Evolutionary conservation across 305 asterid species (phyloP).

Genomic region (Plantago coronopus): DNA sequence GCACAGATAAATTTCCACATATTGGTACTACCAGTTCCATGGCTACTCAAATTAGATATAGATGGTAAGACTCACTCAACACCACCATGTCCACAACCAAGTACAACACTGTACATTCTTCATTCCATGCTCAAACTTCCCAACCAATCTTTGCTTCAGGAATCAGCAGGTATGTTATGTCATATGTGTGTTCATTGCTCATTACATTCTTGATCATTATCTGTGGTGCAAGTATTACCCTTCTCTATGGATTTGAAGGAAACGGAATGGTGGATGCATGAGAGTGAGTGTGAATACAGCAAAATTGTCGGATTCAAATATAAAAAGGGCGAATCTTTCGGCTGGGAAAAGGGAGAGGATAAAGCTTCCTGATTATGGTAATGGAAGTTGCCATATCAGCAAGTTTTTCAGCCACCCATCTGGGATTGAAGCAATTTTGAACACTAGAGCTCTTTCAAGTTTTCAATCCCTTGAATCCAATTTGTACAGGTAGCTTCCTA

Average conservation of each 20-base stretch:
- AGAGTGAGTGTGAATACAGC: constrained; percentile 31
- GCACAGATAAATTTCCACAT: too few relatives aligned
- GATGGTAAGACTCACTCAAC: not conserved
- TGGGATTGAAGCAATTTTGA: constrained; percentile 70
- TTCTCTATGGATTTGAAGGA: constrained; percentile 25
- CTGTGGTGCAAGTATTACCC: constrained; percentile 14
- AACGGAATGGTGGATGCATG: constrained; percentile 33
- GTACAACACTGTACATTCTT: constrained; percentile 21
- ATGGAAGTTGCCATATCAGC: constrained; percentile 41
- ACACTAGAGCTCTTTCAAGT: constrained; percentile 62
- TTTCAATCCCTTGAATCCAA: constrained; percentile 62
- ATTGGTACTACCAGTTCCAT: too few relatives aligned
- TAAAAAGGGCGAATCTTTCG: constrained; percentile 57
- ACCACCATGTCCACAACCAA: constrained; percentile 33
- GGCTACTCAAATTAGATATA: not conserved
- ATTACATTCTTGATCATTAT: constrained; percentile 9
- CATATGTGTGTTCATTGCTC: not conserved
- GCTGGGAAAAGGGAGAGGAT: constrained; percentile 69
- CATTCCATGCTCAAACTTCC: constrained; percentile 22
- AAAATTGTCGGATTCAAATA: constrained; percentile 46
- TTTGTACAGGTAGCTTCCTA: constrained; percentile 51
- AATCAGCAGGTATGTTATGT: constrained; percentile 18
- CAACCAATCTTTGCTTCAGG: constrained; percentile 25
- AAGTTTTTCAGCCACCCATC: constrained; percentile 67
- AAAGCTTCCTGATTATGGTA: constrained; percentile 46